Conservation (phyloP, 75 land plant genomes). For the Picea glauca region DNA sequence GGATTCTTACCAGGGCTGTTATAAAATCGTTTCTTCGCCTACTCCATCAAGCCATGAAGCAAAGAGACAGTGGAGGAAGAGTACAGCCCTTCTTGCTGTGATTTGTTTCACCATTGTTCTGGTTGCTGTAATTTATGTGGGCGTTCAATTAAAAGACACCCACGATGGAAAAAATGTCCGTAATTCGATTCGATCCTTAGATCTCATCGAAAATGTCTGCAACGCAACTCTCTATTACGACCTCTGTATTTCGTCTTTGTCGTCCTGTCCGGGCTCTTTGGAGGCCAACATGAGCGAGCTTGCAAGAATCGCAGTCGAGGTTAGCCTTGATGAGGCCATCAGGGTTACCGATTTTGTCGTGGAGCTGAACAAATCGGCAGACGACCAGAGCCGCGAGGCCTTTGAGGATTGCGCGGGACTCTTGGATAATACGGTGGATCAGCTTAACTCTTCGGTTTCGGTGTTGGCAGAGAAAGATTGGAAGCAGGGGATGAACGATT, state of each 20-base stretch:
- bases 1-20: too few relatives aligned
- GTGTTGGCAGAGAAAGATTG: conserved; percentile 22
- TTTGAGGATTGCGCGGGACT: conserved; percentile 34
- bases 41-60: too few relatives aligned
- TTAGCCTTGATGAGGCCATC: neutral
- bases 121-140: neutral
- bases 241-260: neutral
- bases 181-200: neutral
- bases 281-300: neutral
- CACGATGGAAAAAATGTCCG: neutral
- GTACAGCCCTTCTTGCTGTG: too few relatives aligned
- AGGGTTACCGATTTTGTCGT: neutral
- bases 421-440: conserved; percentile 27
- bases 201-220: neutral
- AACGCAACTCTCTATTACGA: neutral
- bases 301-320: neutral
- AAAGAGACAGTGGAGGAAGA: too few relatives aligned
- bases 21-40: too few relatives aligned
- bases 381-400: conserved; percentile 6
- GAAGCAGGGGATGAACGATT: conserved; percentile 17
- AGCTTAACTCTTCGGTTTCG: conserved; percentile 44
- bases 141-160: neutral
- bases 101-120: too few relatives aligned
- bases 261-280: neutral
- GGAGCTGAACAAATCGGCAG: neutral